Conservation (phyloP, 2,329 filamentous ascomycete genomes). For the Thielaviopsis populi region DNA sequence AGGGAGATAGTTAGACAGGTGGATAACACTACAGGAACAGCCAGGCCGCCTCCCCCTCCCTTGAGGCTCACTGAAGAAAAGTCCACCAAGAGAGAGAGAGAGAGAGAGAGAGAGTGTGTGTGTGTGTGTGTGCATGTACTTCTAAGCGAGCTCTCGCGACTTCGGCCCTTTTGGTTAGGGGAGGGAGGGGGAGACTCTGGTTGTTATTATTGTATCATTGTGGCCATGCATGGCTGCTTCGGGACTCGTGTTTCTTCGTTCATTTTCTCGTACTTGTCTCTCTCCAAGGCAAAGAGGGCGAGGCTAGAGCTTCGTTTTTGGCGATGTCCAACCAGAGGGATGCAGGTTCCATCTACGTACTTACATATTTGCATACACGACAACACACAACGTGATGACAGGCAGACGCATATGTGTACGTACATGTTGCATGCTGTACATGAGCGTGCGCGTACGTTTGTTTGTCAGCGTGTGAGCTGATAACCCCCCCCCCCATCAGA, state of each 20-base stretch:
- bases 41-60: background rate
- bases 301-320: no score
- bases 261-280: background rate
- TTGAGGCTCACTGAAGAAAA: background rate
- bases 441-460: background rate
- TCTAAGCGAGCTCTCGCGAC: background rate
- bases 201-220: background rate
- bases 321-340: background rate
- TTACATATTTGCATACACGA: background rate
- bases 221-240: background rate
- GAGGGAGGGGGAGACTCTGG: background rate
- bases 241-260: background rate
- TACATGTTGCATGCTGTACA: background rate
- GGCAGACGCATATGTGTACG: background rate
- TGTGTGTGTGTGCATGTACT: no score
- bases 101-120: no score
- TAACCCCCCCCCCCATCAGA: no score
- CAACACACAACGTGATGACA: background rate
- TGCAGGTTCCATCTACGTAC: background rate
- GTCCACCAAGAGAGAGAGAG: background rate
- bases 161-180: background rate
- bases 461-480: no score
- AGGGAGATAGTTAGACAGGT: background rate
- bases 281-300: no score
- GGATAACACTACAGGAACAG: background rate